Conservation (phyloP, 805 yeast species). For the Zygosaccharomyces kombuchaensis region DNA sequence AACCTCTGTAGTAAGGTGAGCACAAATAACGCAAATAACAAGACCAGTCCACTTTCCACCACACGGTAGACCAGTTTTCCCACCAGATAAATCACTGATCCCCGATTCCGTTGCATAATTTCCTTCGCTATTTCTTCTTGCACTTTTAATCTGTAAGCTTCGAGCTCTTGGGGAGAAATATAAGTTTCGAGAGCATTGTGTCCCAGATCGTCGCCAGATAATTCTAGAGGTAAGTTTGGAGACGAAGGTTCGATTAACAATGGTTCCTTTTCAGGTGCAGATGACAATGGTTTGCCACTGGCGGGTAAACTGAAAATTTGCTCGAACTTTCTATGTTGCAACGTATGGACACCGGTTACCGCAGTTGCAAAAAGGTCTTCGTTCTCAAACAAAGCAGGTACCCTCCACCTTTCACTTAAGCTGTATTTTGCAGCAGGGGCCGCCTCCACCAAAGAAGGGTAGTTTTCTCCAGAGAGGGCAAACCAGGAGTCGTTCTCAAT, state of each 20-base stretch:
- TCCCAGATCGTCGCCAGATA: background rate
- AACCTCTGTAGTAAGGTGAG: slow-evolving; percentile 31
- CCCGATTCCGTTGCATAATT: slow-evolving; percentile 14
- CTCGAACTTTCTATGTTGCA: slow-evolving; percentile 15
- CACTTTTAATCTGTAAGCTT: slow-evolving; percentile 22
- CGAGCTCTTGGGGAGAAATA: slow-evolving; percentile 28
- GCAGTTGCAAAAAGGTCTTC: slow-evolving; percentile 41
- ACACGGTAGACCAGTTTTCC: slow-evolving; percentile 34
- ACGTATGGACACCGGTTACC: slow-evolving; percentile 48
- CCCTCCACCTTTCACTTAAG: slow-evolving; percentile 42
- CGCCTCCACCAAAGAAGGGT: slow-evolving; percentile 75
- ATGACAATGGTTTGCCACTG: slow-evolving; percentile 4
- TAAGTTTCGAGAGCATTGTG: slow-evolving; percentile 21
- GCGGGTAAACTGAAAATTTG: slow-evolving; percentile 12
- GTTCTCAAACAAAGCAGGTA: slow-evolving; percentile 36
- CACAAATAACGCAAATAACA: slow-evolving; percentile 31
- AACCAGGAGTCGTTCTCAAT: slow-evolving; percentile 70
- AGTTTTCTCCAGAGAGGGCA: slow-evolving; percentile 73
- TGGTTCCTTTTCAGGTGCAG: slow-evolving; percentile 18
- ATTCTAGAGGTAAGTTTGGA: background rate
- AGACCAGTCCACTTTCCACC: slow-evolving; percentile 40
- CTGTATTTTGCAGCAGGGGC: slow-evolving; percentile 70
- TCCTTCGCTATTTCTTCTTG: slow-evolving; percentile 28
- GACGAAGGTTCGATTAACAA: slow-evolving; percentile 26
- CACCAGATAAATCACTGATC: slow-evolving; percentile 16